These are phyloP conservation scores for Entomortierella parvispora DNA, from an alignment of 192 early-diverging fungal species.

Conservation along the genomic window DNA sequence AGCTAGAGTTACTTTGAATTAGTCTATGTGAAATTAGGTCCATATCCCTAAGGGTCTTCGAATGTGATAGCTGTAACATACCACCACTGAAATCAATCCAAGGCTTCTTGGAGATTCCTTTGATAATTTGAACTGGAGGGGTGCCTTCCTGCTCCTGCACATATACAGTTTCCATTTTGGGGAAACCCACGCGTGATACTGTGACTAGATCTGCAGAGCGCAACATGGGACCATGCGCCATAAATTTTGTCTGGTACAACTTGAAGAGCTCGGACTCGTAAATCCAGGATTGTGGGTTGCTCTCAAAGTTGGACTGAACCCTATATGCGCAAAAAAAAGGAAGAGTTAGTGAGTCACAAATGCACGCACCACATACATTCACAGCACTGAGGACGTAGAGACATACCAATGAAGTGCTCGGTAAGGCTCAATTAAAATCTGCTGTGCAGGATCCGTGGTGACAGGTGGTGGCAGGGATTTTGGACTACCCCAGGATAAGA, in stretches of 20 bases:
- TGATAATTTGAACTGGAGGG: conserved; percentile 44
- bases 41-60: too few relatives aligned
- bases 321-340: conserved; percentile 27
- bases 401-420: conserved; percentile 66
- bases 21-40: too few relatives aligned
- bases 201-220: conserved; percentile 43
- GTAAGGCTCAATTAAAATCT: conserved; percentile 63
- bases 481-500: conserved; percentile 54
- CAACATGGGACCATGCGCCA: conserved; percentile 43
- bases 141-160: conserved; percentile 20
- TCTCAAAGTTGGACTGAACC: conserved; percentile 60
- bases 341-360: neutral
- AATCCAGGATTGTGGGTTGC: conserved; percentile 40
- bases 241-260: conserved; percentile 57
- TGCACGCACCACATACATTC: neutral
- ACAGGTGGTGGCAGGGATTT: conserved; percentile 26
- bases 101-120: conserved; percentile 43
- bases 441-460: conserved; percentile 46
- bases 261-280: conserved; percentile 53
- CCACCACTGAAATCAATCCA: conserved; percentile 52
- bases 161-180: conserved; percentile 49
- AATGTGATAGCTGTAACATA: neutral
- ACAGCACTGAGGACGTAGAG: neutral
- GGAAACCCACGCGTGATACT: conserved; percentile 46
- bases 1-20: conserved; percentile 2